Conservation (phyloP, 495 filamentous ascomycete species). For the Rostrohypoxylon terebratum region DNA sequence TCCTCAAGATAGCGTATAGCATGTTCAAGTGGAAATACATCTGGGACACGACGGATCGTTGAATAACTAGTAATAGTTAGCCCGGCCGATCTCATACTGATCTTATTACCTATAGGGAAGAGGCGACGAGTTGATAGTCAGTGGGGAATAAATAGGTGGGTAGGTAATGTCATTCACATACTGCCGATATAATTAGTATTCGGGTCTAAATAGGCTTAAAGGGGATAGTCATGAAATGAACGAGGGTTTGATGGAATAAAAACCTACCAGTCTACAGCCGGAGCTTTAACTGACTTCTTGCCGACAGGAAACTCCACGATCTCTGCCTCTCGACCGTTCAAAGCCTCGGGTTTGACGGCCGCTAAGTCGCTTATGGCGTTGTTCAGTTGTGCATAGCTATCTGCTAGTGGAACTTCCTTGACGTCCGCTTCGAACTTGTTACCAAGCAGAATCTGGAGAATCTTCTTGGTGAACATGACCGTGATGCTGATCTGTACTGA, state of each 20-base stretch:
- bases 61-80: conserved; percentile 44
- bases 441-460: conserved; percentile 27
- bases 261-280: conserved; percentile 37
- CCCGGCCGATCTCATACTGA: neutral
- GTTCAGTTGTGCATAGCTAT: conserved; percentile 35
- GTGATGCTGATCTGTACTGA: conserved; percentile 59
- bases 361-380: conserved; percentile 48
- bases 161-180: conserved; percentile 30
- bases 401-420: conserved; percentile 23
- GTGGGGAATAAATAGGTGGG: neutral
- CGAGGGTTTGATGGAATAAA: neutral
- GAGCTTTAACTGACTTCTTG: neutral
- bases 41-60: conserved; percentile 61
- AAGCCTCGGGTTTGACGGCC: conserved; percentile 50
- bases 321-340: conserved; percentile 53
- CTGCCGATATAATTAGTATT: conserved; percentile 19
- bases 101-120: neutral
- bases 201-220: neutral
- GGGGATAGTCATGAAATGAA: neutral
- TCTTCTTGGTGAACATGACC: conserved; percentile 46
- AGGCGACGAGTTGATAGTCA: conserved; percentile 26
- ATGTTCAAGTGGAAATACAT: conserved; percentile 69
- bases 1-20: conserved; percentile 67
- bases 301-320: conserved; percentile 49
- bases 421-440: neutral